phyloP scores from a whole-genome alignment of 495 filamentous ascomycete genomes.

The Aspergillus heteromorphus region DNA sequence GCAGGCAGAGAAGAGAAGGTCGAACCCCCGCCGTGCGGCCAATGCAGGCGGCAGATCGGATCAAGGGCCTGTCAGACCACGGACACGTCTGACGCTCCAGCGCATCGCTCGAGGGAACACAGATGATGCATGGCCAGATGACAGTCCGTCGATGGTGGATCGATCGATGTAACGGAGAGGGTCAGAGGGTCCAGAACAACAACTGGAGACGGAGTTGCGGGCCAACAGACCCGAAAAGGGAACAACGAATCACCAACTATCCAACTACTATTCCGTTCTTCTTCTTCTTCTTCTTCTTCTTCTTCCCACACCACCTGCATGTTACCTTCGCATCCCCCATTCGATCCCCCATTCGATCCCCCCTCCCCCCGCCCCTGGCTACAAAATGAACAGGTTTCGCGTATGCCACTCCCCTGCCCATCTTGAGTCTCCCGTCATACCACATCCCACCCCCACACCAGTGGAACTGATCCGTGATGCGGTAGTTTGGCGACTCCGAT shows the following conservation, averaged over 20 bases:
- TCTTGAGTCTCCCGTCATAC: not conserved
- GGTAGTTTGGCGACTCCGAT: conserved; percentile 47
- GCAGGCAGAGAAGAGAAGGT: conserved; percentile 1
- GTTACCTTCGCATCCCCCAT: not conserved
- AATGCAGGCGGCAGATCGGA: conserved; percentile 5
- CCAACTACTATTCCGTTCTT: not conserved
- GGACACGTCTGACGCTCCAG: conserved; percentile 12
- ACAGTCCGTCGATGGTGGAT: too few species aligned
- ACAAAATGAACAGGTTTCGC: conserved; percentile 39
- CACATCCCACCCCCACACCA: not conserved
- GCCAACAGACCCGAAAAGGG: too few species aligned
- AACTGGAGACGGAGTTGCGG: too few species aligned
- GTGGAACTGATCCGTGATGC: conserved; percentile 8
- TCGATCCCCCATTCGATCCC: not conserved
- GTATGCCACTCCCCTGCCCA: conserved; percentile 19
- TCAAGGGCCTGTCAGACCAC: conserved; percentile 4
- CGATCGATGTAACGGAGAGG: too few species aligned
- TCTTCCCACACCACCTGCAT: not conserved
- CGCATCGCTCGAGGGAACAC: conserved; percentile 11
- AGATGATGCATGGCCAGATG: conserved; percentile 7
- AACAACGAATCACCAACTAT: too few species aligned
- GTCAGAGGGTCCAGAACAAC: too few species aligned
- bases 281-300: not conserved
- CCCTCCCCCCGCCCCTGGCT: not conserved
- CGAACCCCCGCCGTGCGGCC: conserved; percentile 2